Conservation (phyloP, 352 stramenopile genomes). For the Phytophthora pisi region DNA sequence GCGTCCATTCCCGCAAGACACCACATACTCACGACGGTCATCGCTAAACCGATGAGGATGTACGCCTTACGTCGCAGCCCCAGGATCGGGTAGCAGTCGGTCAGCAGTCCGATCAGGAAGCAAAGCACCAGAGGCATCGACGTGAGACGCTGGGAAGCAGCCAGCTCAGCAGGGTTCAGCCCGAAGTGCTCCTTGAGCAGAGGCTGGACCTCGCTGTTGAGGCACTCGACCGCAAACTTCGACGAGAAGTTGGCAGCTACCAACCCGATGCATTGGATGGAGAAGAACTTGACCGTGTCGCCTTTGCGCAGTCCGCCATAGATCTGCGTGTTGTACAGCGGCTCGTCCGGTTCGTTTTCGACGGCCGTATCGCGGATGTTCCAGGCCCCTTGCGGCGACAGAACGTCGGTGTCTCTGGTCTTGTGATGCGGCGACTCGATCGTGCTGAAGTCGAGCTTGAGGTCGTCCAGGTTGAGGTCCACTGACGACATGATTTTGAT, state of each 20-base stretch:
- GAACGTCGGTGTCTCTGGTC: neutral
- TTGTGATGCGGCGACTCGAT: slow-evolving; percentile 8
- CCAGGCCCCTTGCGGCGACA: neutral
- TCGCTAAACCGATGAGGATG: slow-evolving; percentile 57
- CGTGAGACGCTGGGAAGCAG: slow-evolving; percentile 37
- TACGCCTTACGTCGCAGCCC: slow-evolving; percentile 80
- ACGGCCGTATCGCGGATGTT: slow-evolving; percentile 4
- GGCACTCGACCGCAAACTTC: slow-evolving; percentile 36
- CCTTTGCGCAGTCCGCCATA: slow-evolving; percentile 55
- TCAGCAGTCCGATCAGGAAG: slow-evolving; percentile 80
- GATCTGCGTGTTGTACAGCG: slow-evolving; percentile 64
- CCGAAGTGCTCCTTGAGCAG: slow-evolving; percentile 43
- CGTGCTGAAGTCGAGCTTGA: slow-evolving; percentile 22
- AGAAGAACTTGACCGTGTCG: slow-evolving; percentile 47
- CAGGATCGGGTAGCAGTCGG: slow-evolving; percentile 81
- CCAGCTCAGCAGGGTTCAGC: slow-evolving; percentile 20
- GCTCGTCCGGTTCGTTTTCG: slow-evolving; percentile 21
- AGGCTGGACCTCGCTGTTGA: slow-evolving; percentile 31
- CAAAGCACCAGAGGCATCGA: slow-evolving; percentile 76
- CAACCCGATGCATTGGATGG: slow-evolving; percentile 39
- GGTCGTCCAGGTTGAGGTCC: slow-evolving; percentile 13
- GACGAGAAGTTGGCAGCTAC: slow-evolving; percentile 49
- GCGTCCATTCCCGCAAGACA: slow-evolving; percentile 33
- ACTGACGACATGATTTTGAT: slow-evolving; percentile 16
- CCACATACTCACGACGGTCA: slow-evolving; percentile 36